Conservation (phyloP, 1,139 yeast genomes). For the Taphrina communis region DNA sequence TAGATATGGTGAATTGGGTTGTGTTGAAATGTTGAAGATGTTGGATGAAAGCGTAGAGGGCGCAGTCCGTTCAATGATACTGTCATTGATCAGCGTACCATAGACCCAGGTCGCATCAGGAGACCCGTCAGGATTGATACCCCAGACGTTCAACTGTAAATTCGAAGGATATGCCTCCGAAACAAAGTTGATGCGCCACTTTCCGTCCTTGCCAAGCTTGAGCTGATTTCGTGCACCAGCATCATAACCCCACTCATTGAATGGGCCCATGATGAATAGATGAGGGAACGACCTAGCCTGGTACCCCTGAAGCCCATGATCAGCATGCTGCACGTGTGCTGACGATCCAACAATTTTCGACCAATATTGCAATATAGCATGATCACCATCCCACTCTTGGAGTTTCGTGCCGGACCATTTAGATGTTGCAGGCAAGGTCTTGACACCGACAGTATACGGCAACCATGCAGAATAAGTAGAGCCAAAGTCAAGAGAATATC, state of each 20-base stretch:
- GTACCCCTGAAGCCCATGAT: conserved; percentile 10
- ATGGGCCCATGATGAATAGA: conserved; percentile 41
- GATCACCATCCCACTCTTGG: conserved; percentile 41
- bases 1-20: conserved; percentile 36
- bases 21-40: conserved; percentile 40
- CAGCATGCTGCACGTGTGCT: conserved; percentile 41
- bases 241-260: conserved; percentile 43
- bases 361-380: conserved; percentile 42
- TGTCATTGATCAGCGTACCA: conserved; percentile 36
- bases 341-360: conserved; percentile 38
- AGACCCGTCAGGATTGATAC: conserved; percentile 40
- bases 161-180: conserved; percentile 40
- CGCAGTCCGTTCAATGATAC: conserved; percentile 37
- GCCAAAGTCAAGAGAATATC: conserved; percentile 42
- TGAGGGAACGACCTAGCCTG: conserved; percentile 41
- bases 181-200: conserved; percentile 36
- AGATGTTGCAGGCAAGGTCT: conserved; percentile 5
- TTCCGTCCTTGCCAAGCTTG: conserved; percentile 27
- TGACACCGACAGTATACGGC: conserved; percentile 34
- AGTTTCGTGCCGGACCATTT: conserved; percentile 36
- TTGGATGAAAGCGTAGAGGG: conserved; percentile 40
- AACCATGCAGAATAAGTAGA: conserved; percentile 39
- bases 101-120: conserved; percentile 42
- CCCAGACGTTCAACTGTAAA: conserved; percentile 43
- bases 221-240: conserved; percentile 40